Base-by-base conservation (phyloP, 129 eudicot genomes). In the Arctium minus region DNA sequence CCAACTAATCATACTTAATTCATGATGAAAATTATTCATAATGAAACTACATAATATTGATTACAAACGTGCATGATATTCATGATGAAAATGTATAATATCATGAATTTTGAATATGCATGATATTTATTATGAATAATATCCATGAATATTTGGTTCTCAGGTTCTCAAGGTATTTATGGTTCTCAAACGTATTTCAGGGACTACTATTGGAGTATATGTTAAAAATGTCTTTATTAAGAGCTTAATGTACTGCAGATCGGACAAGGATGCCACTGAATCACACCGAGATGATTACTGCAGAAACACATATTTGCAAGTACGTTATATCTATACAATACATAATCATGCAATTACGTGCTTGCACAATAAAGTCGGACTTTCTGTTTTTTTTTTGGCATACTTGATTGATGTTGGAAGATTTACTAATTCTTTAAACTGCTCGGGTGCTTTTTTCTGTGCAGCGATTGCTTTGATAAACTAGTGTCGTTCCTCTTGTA, bases 381-480 rank as follows among this genome's bases (percentile, higher is more conserved):
- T n/a, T 22, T 22, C 0, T 22, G 0, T 22, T 22, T 22, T 22
- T 22, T 22, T 22, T 22, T 70, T 80, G 36, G 67, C 30, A 68
- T 74, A 35, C 10, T 44, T 74, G 48, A 74, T 50, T 84, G 38
- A 44, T 30, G 29, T 31, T 36, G 70, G 29, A 36, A 10, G 40
- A 37, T 29, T 56, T 48, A 39, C 29, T 32, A 53, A 38, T 50
- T 6, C 71, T 75, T 76, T 2, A 8, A 70, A 70, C 33, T 81
- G 75, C 64, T 75, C 4, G 35, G 48, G 70, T 73, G 64, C 38
- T 87, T 46, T 46, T 80, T 80, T 79, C 27, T 37, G 35, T 90
- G 84, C 87, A 94, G 98, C 13, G 94, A 87, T 29, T 94, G 98
- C 89, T 92, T 84, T 80, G 97, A 89, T 78, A 89, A 91, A 65